Evolutionary conservation across 129 eudicot species (phyloP).

Genomic region (Apium graveolens): DNA sequence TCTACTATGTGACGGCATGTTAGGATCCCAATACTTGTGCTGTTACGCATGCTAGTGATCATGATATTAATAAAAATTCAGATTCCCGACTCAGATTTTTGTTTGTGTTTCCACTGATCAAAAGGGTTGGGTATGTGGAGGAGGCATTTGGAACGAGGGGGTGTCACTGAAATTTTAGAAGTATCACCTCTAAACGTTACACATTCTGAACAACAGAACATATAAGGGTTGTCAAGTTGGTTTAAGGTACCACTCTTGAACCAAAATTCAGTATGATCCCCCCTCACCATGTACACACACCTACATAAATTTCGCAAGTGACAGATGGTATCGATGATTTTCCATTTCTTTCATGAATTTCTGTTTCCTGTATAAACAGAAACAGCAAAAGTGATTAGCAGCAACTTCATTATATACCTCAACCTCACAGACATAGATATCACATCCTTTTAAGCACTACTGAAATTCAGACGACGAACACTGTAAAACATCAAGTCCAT

Average conservation of each 20-base stretch:
- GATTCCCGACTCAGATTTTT: not conserved
- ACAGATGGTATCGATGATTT: not conserved
- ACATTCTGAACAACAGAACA: not conserved
- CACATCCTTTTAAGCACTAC: not conserved
- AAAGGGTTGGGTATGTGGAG: not conserved
- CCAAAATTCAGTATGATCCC: no score
- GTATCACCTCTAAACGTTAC: no score
- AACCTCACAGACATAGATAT: not conserved
- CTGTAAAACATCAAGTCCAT: not conserved
- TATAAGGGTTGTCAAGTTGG: no score
- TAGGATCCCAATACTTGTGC: not conserved
- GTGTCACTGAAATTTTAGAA: no score
- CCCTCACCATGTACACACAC: no score
- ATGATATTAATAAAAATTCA: not conserved
- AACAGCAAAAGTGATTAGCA: no score
- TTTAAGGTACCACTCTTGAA: no score
- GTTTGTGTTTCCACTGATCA: not conserved
- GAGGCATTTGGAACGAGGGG: not conserved
- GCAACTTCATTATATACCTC: not conserved
- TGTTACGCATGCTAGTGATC: not conserved
- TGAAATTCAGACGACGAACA: not conserved
- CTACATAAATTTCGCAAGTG: not conserved
- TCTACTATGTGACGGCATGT: not conserved
- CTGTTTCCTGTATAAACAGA: no score
- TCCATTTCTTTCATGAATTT: no score